Conservation (phyloP, 345 rosid genomes). For the Ricinus communis region DNA sequence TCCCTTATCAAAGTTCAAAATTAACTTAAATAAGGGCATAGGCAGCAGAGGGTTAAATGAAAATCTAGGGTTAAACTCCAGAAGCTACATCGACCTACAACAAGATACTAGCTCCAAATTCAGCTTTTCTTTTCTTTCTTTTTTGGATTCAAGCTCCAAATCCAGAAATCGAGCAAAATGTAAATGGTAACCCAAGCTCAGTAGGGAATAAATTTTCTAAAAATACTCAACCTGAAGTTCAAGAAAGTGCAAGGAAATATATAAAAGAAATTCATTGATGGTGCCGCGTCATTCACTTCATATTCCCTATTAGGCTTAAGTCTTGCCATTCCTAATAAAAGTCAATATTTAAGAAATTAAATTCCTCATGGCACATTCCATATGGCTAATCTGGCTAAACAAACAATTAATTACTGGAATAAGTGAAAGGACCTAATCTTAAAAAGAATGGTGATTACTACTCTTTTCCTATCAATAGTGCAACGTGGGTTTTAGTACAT, state of each 20-base stretch:
- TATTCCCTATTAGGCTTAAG: background rate
- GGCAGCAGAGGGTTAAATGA: background rate
- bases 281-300: background rate
- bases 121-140: slow-evolving; percentile 2
- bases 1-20: background rate
- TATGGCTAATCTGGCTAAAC: background rate
- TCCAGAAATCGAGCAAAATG: background rate
- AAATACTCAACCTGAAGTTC: background rate
- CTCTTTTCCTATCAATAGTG: background rate
- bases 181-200: background rate
- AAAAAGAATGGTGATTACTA: background rate
- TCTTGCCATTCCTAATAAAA: background rate
- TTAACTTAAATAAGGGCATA: background rate
- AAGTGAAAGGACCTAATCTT: background rate
- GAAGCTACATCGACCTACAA: background rate
- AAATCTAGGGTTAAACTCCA: background rate
- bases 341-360: background rate
- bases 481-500: background rate
- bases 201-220: background rate
- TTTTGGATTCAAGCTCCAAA: background rate
- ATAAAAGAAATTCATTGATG: background rate
- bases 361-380: background rate
- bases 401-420: background rate
- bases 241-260: background rate
- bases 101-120: slow-evolving; percentile 1